Base-by-base conservation (phyloP, 2,329 filamentous ascomycete genomes). In the Pseudogymnoascus pannorum region DNA sequence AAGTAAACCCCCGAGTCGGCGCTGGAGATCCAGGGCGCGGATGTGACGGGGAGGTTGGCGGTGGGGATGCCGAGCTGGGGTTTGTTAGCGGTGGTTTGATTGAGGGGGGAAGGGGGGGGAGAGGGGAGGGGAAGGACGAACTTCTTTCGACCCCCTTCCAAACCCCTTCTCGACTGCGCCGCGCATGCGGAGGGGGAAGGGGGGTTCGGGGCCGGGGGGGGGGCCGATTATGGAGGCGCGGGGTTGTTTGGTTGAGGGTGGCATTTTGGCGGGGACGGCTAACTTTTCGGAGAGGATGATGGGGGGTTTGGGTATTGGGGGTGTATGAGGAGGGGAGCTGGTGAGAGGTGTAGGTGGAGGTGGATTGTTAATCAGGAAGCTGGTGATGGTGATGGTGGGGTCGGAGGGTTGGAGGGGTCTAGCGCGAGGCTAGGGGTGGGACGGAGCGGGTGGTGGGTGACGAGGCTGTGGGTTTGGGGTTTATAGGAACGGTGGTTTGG, bases 141-240 rank as follows among this genome's bases (percentile, higher is more conserved):
- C 90, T 77, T 97, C 92, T 78, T 92, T 95, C 70, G 91, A 96
- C 14, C 94, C 94, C 63, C 94, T 85, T 42, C 94, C 93, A 74
- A 97, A 97, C 33, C 94, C 94, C 69, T 90, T 88, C 70, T 97
- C 92, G 22, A 99, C 92, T 61, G 87, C 85, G 22, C 94, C 94
- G 64, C 89, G 87, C 76, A 97, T 87, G 67, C 82, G 84, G 68
- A 96, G 81, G 0, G 94, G 94, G 74, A 87, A 97, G 0, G 94
- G 94, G 5, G 84, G 59, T 68, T 86, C 80, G 11, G 93, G 93
- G 2, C 91, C 91, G 38, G 78, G 74, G 44, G 89, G 84, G 7
- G 87, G 79, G 61, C 93, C 93, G 63, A 91, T 84, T 67, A 94
- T 83, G 59, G 81, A 78, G 54, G 89, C 87, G 64, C 91, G 87